phyloP scores from a whole-genome alignment of 768 basidiomycete species.

The Collybia sordida region DNA sequence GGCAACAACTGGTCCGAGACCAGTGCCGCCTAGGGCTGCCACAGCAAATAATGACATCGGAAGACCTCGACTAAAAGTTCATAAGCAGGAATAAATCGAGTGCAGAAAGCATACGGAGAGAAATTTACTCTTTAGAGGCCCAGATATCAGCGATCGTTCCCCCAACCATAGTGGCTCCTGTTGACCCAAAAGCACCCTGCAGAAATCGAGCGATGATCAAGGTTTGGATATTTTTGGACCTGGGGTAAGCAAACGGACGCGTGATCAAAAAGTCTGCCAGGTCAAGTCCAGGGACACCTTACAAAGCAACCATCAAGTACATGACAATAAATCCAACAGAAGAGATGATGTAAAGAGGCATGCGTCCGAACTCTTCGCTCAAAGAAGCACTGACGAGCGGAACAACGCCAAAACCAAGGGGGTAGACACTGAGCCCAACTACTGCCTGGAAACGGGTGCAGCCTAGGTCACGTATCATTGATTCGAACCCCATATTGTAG shows the following conservation, averaged over 20 bases:
- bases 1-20: constrained; percentile 60
- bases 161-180: constrained; percentile 71
- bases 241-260: constrained; percentile 11
- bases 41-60: constrained; percentile 78
- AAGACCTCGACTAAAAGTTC: constrained; percentile 56
- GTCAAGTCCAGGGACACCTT: constrained; percentile 12
- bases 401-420: constrained; percentile 60
- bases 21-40: constrained; percentile 58
- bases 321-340: constrained; percentile 47
- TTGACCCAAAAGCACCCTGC: constrained; percentile 66
- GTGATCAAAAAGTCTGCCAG: not conserved
- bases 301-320: constrained; percentile 51
- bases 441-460: constrained; percentile 47
- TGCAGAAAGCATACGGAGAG: not conserved
- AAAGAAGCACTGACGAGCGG: constrained; percentile 70
- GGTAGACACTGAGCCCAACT: constrained; percentile 50
- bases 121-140: constrained; percentile 54
- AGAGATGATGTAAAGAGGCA: constrained; percentile 58
- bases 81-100: not conserved
- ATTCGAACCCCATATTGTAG: constrained; percentile 54
- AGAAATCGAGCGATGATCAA: constrained; percentile 67
- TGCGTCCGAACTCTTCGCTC: constrained; percentile 72
- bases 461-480: constrained; percentile 53
- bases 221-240: constrained; percentile 53
- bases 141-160: constrained; percentile 75